Evolutionary conservation across 2,329 filamentous ascomycete genomes (phyloP).

Genomic region (Neonectria hederae): DNA sequence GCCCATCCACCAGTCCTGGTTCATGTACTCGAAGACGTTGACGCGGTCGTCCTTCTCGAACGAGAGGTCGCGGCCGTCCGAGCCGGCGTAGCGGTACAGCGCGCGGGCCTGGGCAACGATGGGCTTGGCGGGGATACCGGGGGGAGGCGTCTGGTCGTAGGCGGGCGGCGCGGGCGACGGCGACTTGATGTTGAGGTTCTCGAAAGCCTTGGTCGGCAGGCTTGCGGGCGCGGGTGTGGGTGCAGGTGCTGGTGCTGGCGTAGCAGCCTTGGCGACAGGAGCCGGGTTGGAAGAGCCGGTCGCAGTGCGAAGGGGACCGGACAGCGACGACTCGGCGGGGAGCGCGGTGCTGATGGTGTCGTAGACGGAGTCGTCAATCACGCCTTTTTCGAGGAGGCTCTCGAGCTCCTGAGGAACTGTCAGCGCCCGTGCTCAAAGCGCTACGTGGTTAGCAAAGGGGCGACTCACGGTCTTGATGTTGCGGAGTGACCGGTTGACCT

Average conservation of each 20-base stretch:
- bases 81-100: conserved; percentile 82
- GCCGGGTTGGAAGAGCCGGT: conserved; percentile 47
- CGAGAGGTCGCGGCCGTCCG: conserved; percentile 83
- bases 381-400: conserved; percentile 82
- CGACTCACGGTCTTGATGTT: conserved; percentile 80
- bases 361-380: conserved; percentile 80
- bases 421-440: conserved; percentile 7
- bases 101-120: conserved; percentile 80
- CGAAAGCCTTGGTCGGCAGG: conserved; percentile 52
- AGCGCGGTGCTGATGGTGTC: conserved; percentile 79
- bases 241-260: conserved; percentile 40
- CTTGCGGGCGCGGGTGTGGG: conserved; percentile 25
- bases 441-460: background rate
- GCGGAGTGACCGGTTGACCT: conserved; percentile 85
- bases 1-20: conserved; percentile 96
- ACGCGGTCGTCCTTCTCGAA: conserved; percentile 84
- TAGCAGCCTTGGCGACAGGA: conserved; percentile 33
- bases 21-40: conserved; percentile 90
- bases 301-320: conserved; percentile 56
- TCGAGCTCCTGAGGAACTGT: conserved; percentile 78
- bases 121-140: conserved; percentile 58
- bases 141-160: conserved; percentile 60
- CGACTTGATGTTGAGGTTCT: conserved; percentile 51
- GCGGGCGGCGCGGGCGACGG: conserved; percentile 57
- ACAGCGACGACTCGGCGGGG: conserved; percentile 73